A percentile compares a stretch with the other conserved stretches of the same genome.
Evolutionary conservation across 2,329 filamentous ascomycete genomes (phyloP).

Genomic region (Clarireedia sp.): DNA sequence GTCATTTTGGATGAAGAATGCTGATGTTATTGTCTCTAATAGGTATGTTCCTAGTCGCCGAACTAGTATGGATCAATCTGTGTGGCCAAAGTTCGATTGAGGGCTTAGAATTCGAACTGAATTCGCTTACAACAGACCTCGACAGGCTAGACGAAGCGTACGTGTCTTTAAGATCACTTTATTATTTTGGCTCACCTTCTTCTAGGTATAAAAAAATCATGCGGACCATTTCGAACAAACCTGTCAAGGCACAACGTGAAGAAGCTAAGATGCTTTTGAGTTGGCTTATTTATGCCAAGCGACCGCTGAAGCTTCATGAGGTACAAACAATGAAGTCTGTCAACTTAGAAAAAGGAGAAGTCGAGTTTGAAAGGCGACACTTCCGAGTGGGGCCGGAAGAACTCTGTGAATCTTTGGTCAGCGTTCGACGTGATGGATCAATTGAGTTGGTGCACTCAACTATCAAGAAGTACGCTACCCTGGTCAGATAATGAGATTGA

Average conservation of each 20-base stretch:
- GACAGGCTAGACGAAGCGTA: too few relatives aligned
- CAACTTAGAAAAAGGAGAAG: slow-evolving; percentile 20
- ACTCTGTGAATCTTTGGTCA: slow-evolving; percentile 32
- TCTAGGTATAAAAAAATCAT: too few relatives aligned
- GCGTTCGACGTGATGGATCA: slow-evolving; percentile 22
- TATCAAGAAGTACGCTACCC: slow-evolving; percentile 22
- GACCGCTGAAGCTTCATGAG: slow-evolving; percentile 35
- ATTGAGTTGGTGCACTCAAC: slow-evolving; percentile 32
- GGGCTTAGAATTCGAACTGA: slow-evolving; percentile 31
- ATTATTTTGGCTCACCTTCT: too few relatives aligned
- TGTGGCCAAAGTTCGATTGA: slow-evolving; percentile 12
- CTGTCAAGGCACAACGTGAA: too few relatives aligned
- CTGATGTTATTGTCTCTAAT: slow-evolving; percentile 13
- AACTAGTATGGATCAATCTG: slow-evolving; percentile 25
- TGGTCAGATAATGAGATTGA: slow-evolving; percentile 4
- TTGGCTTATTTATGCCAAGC: slow-evolving; percentile 30
- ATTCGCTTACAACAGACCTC: not conserved
- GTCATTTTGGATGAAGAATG: too few relatives aligned
- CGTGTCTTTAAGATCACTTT: too few relatives aligned
- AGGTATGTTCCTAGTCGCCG: slow-evolving; percentile 29
- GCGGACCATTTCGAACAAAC: too few relatives aligned
- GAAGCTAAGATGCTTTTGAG: too few relatives aligned
- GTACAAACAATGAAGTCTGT: slow-evolving; percentile 33
- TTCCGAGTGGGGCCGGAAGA: slow-evolving; percentile 27
- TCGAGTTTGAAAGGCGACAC: slow-evolving; percentile 27